These are phyloP conservation scores for Penicillium dipodomyicola DNA, from an alignment of 495 filamentous ascomycete species.

Conservation along the genomic window DNA sequence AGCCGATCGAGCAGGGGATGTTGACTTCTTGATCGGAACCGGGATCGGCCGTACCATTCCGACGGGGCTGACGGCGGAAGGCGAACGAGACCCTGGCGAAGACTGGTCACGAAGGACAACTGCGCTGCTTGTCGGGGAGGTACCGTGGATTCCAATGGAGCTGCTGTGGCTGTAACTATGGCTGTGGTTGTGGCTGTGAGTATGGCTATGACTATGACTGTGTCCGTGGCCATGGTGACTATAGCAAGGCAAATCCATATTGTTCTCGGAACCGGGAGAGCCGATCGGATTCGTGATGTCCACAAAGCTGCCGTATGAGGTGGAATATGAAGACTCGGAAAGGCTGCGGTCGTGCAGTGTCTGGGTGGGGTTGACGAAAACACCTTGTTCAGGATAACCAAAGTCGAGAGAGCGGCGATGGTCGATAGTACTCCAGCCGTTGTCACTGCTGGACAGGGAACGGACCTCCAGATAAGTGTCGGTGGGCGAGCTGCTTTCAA, in stretches of 20 bases:
- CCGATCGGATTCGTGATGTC: slow-evolving; percentile 72
- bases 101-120: slow-evolving; percentile 40
- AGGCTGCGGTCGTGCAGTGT: slow-evolving; percentile 79
- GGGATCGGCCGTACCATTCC: slow-evolving; percentile 61
- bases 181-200: slow-evolving; percentile 16
- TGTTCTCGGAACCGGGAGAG: slow-evolving; percentile 63
- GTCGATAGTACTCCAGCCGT: slow-evolving; percentile 78
- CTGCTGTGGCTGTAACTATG: slow-evolving; percentile 34
- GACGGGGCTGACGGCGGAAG: slow-evolving; percentile 62
- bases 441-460: slow-evolving; percentile 79
- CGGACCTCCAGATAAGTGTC: slow-evolving; percentile 80
- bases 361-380: slow-evolving; percentile 84
- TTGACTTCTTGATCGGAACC: slow-evolving; percentile 66
- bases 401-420: slow-evolving; percentile 54
- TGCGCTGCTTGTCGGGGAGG: slow-evolving; percentile 40
- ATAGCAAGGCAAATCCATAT: slow-evolving; percentile 58
- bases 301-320: slow-evolving; percentile 74
- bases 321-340: slow-evolving; percentile 80
- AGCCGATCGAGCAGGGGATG: slow-evolving; percentile 56
- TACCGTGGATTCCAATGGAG: slow-evolving; percentile 26
- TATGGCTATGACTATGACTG: slow-evolving; percentile 26
- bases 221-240: slow-evolving; percentile 24
- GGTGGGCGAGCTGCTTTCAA: slow-evolving; percentile 78
- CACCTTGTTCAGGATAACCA: slow-evolving; percentile 50
- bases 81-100: slow-evolving; percentile 46